Base-by-base conservation (phyloP, 352 stramenopile species). In the Globisporangium middletonii region DNA sequence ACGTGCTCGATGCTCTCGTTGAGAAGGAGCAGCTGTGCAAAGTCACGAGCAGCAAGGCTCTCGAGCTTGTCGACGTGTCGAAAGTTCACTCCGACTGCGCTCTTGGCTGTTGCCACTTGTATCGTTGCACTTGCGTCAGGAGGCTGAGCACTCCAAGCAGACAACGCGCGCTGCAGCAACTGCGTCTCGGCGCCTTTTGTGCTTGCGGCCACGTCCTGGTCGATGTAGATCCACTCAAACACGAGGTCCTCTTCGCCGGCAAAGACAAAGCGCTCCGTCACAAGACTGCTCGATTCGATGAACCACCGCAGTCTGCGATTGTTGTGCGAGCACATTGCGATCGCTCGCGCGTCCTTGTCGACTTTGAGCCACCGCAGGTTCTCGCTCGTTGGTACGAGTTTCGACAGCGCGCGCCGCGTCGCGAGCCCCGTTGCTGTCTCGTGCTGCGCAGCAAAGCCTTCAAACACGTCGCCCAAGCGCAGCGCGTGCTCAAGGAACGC, bases 181-280 rank as follows among this genome's bases (percentile, higher is more conserved):
- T 11, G 35, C 13, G 26, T 27, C 18, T 57, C 52, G 3, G 33
- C 12, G 33, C 9, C 33, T 12, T 38, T 27, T 30, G 26, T 2
- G n/a, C 43, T 68, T 30, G 19, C 4, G 18, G 15, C 13, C 26
- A 15, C 6, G 8, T 49, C 53, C 27, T 38, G 33, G 27, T 65
- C 46, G 15, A 70, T 53, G 45, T 63, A 73, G 2, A 62, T 33
- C 26, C 57, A 69, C 30, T 70, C 66, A 16, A 67, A 65, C 23
- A 57, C 52, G 18, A 66, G 50, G 44, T 65, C 66, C 8, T n/a
- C 55, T 55, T 73, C 66, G 6, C 30, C 66, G 16, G 60, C 53
- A 19, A 71, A 60, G 3, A 60, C 43, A 44, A 62, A 73, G 8
- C 59, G 55, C 42, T 67, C 55, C 23, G 27, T 42, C 35, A 30